Evolutionary conservation across 768 basidiomycete species (phyloP), one percentile per base, ranked within the genome.

Genomic region (Leccinum subgranulosum): DNA sequence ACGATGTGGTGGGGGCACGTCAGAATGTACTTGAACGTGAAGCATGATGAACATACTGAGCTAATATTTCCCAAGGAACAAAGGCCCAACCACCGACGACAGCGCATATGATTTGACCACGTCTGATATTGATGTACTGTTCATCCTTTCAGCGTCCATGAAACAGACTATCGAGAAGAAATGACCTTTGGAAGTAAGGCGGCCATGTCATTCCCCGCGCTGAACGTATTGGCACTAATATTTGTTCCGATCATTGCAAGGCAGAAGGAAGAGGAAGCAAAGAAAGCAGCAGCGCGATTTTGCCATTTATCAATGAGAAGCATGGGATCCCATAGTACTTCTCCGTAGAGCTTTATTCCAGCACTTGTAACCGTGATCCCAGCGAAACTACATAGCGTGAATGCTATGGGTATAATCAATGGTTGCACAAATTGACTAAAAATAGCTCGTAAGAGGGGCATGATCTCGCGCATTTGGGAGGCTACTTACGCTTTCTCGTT

Each of bases 241-340:
- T 89, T 86, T 19, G 83, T 79, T 33, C 84, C 86, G 48, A 93
- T 77, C 1, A 86, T 90, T 6, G 89, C 84, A 28, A 94, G 73
- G 27, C 77, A 76, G 69, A 92, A 92, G 23, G 84, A 80, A 69
- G 91, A 82, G 0, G 89, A 79, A 7, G 82, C 83, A 68, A 95
- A 94, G 77, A 94, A 95, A 5, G 87, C 85, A 1, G 87, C 90
- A 2, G 91, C 84, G 55, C 94, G 86, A 72, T 90, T 94, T 63
- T 89, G 82, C 92, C 92, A 94, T 47, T 77, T 78, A 69, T 90
- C 83, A 61, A 93, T 87, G 53, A 94, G 82, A 50, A 75, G 74
- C 14, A 88, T 77, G 0, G 92, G 91, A 66, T 94, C 84, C 92
- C 92, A 94, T 43, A 81, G 72, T 56, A 81, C 78, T 36, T 75